Conservation (phyloP, 1,284 basidiomycete species). For the Rhizoctonia solani region DNA sequence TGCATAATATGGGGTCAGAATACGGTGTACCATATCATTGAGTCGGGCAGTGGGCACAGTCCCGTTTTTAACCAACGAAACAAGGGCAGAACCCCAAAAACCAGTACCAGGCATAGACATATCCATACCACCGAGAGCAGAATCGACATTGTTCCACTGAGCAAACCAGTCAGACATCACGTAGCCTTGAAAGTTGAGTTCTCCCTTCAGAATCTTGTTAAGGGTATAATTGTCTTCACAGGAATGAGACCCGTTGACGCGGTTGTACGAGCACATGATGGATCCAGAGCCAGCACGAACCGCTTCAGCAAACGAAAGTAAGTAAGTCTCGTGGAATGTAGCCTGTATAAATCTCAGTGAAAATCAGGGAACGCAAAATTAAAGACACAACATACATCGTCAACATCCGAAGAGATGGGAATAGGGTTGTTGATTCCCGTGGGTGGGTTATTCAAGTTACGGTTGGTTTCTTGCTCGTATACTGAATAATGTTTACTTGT, state of each 20-base stretch:
- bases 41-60: slow-evolving; percentile 49
- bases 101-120: slow-evolving; percentile 43
- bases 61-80: slow-evolving; percentile 48
- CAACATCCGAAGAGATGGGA: too few relatives aligned
- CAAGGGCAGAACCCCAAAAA: slow-evolving; percentile 60
- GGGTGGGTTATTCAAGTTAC: too few relatives aligned
- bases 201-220: slow-evolving; percentile 2
- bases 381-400: too few relatives aligned
- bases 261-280: slow-evolving; percentile 32
- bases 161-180: too few relatives aligned
- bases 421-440: too few relatives aligned
- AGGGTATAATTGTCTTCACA: slow-evolving; percentile 34
- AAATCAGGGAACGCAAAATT: too few relatives aligned
- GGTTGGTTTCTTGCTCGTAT: too few relatives aligned
- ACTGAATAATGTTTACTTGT: too few relatives aligned
- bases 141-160: too few relatives aligned
- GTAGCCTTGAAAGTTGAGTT: slow-evolving; percentile 17
- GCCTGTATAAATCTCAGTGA: too few relatives aligned
- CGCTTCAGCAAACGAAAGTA: too few relatives aligned
- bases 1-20: slow-evolving; percentile 64
- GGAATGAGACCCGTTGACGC: slow-evolving; percentile 35
- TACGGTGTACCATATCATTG: slow-evolving; percentile 69
- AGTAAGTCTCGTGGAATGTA: too few relatives aligned
- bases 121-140: slow-evolving; percentile 45
- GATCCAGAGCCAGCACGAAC: neutral